phyloP scores from a whole-genome alignment of 306 rosid genomes.

The Lithocarpus polystachyus region DNA sequence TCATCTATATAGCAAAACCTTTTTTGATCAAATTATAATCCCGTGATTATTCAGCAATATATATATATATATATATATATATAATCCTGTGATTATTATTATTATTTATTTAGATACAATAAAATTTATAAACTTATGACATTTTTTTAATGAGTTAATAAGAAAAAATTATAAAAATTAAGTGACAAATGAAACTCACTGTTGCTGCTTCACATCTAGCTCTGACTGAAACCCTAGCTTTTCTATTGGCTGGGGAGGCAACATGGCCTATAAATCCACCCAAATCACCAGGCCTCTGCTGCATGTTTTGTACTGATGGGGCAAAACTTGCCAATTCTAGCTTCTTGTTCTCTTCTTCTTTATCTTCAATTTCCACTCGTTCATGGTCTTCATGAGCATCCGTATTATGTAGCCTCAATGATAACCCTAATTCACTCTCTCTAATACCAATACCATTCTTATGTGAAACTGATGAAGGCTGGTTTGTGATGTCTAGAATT shows the following conservation, averaged over 20 bases:
- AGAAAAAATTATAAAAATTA: not conserved
- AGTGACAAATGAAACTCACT: conserved; percentile 35
- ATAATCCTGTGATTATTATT: too few species aligned
- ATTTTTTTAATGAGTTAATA: too few species aligned
- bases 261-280: conserved; percentile 35
- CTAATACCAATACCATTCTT: conserved; percentile 18
- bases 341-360: conserved; percentile 9
- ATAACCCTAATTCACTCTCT: conserved; percentile 60
- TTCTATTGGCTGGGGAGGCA: conserved; percentile 56
- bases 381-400: conserved; percentile 28
- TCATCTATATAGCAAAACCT: conserved; percentile 46
- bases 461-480: conserved; percentile 20
- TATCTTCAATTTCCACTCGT: not conserved
- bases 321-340: conserved; percentile 21
- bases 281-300: conserved; percentile 28
- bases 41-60: too few species aligned
- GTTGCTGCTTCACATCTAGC: conserved; percentile 93
- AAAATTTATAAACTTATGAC: too few species aligned
- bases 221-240: conserved; percentile 96
- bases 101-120: too few species aligned
- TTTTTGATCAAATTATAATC: not conserved
- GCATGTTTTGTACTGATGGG: conserved; percentile 40
- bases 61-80: too few species aligned
- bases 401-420: conserved; percentile 57
- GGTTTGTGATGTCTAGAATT: conserved; percentile 16